Conservation (phyloP, 371 early-diverging fungal genomes). For the Mucor ambiguus region DNA sequence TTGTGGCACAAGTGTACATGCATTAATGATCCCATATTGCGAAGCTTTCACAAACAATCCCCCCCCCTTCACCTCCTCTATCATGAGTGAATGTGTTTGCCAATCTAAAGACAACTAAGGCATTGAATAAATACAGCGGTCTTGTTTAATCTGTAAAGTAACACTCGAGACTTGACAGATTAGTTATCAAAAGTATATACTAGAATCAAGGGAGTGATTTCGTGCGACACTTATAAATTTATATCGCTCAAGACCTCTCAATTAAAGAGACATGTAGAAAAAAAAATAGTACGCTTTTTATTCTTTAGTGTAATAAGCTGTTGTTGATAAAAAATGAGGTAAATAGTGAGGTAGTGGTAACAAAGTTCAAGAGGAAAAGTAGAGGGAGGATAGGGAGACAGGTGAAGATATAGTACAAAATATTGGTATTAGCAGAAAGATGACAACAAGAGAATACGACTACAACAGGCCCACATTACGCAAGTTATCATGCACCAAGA, state of each 20-base stretch:
- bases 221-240: not conserved
- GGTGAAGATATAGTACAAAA: conserved; percentile 4
- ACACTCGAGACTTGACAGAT: not conserved
- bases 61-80: not conserved
- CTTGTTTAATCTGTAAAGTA: no score
- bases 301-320: not conserved
- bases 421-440: not conserved
- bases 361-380: not conserved
- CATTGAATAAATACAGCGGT: not conserved
- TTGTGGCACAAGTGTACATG: not conserved
- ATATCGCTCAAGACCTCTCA: not conserved
- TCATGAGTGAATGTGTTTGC: not conserved
- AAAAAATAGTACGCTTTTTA: not conserved
- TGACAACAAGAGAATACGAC: not conserved
- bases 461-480: conserved; percentile 68
- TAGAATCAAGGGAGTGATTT: not conserved
- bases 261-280: not conserved
- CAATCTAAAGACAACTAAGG: no score
- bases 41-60: not conserved
- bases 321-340: not conserved
- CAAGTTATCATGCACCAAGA: conserved; percentile 66
- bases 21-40: conserved; percentile 1
- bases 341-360: not conserved
- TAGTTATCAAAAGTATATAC: not conserved
- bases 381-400: not conserved